Evolutionary conservation across 2,329 filamentous ascomycete genomes (phyloP), one percentile per base, ranked within the genome.

Genomic region (Aspergillus texensis): DNA sequence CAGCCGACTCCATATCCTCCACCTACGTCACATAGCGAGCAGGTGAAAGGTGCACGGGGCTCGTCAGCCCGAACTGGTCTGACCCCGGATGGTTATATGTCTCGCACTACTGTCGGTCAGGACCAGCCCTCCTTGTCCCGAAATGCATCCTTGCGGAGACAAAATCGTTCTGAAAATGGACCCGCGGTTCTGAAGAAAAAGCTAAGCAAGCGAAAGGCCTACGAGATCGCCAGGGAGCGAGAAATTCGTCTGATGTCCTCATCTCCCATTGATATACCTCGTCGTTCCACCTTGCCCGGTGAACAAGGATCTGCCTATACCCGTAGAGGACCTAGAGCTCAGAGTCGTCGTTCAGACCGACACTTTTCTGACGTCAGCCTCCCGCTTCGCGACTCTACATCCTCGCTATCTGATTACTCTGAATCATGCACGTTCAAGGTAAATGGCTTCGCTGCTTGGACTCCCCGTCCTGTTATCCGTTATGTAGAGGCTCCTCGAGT

Each of bases 241-340:
- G 93, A 97, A 78, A 93, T 97, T 73, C 91, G 89, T 74, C 89
- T 92, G 60, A 92, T 97, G 91, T 91, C 88, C 72, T 86, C 88
- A 46, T 86, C 85, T 65, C 83, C 85, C 2, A 85, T 89, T 68
- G 88, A 91, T 6, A 80, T 88, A 64, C 79, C 82, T 21, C 84
- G 83, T 59, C 86, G 91, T 58, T 84, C 89, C 6, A 84, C 85
- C 55, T 85, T 89, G 64, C 81, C 83, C 36, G 86, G 85, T 75
- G 85, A 85, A 59, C 82, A 87, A 53, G 84, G 91, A 53, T 85
- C 87, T 63, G 85, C 83, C 82, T 83, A 76, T 85, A 92, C 68
- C 73, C 64, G 61, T 26, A 61, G 64, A 59, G 56, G 39, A 62
- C 68, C 64, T 62, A 85, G 84, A 26, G 84, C 82, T 54, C 74